phyloP scores from a whole-genome alignment of 1,139 yeast species.

The Yamadazyma songkhlaensis region DNA sequence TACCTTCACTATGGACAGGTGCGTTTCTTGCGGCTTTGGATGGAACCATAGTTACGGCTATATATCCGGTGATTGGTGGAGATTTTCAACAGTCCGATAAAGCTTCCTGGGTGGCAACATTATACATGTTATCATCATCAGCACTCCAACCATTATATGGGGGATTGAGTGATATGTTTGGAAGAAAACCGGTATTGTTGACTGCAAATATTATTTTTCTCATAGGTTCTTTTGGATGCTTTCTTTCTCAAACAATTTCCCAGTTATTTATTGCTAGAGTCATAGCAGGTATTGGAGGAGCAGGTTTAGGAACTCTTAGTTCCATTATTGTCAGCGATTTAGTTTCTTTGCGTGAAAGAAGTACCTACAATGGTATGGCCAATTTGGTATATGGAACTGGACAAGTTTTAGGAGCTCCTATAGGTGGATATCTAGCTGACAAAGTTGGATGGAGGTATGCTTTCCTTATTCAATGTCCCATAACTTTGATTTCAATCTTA shows the following conservation, averaged over 20 bases:
- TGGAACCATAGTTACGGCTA: constrained; percentile 26
- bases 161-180: constrained; percentile 33
- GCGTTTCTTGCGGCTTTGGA: constrained; percentile 23
- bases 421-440: constrained; percentile 17
- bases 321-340: constrained; percentile 21
- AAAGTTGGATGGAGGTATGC: constrained; percentile 22
- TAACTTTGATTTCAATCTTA: constrained; percentile 4
- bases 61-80: constrained; percentile 23
- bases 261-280: constrained; percentile 13
- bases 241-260: constrained; percentile 3
- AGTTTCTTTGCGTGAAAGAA: constrained; percentile 20
- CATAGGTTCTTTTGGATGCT: constrained; percentile 26
- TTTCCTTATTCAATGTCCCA: constrained; percentile 9
- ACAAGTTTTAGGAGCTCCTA: constrained; percentile 16
- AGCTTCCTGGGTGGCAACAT: constrained; percentile 30
- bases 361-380: constrained; percentile 17
- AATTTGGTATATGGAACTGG: constrained; percentile 17
- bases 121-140: constrained; percentile 25
- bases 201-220: constrained; percentile 21
- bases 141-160: constrained; percentile 35
- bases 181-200: constrained; percentile 27
- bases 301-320: constrained; percentile 20
- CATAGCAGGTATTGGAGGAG: constrained; percentile 25
- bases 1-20: constrained; percentile 8
- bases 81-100: constrained; percentile 22